Percentiles rank a stretch among this genome's conserved stretches.
Evolutionary conservation across 495 filamentous ascomycete genomes (phyloP).

Genomic region (Physcia stellaris): DNA sequence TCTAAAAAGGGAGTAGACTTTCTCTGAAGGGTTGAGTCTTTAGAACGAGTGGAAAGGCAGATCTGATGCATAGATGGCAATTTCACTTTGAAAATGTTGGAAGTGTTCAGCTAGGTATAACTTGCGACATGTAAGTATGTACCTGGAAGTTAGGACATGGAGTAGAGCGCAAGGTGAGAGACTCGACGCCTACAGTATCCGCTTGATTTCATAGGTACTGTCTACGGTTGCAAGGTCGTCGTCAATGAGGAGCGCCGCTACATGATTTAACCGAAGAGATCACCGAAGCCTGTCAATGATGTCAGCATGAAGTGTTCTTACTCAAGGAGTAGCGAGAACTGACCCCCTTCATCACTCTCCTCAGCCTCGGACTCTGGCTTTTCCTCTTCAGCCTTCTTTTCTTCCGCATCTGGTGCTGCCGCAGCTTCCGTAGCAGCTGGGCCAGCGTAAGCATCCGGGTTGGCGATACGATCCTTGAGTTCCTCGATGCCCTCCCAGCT

Average conservation of each 20-base stretch:
- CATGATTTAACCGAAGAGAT: constrained; percentile 39
- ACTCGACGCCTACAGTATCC: too few relatives aligned
- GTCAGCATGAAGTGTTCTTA: constrained; percentile 9
- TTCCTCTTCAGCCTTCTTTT: constrained; percentile 16
- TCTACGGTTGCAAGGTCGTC: background rate
- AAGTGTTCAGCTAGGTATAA: too few relatives aligned
- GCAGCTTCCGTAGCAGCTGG: constrained; percentile 45
- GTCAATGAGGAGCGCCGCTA: constrained; percentile 3
- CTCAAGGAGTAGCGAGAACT: background rate
- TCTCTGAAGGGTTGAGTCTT: too few relatives aligned
- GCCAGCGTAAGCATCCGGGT: constrained; percentile 89
- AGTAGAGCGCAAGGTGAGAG: too few relatives aligned
- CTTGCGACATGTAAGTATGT: too few relatives aligned
- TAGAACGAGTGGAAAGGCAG: background rate
- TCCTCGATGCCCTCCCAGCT: constrained; percentile 92
- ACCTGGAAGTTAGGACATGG: too few relatives aligned
- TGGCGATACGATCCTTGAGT: constrained; percentile 97
- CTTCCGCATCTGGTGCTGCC: constrained; percentile 35
- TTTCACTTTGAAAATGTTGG: too few relatives aligned
- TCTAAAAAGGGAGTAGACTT: constrained; percentile 1
- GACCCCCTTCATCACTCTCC: constrained; percentile 34
- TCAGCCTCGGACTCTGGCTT: constrained; percentile 27
- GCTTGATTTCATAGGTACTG: background rate
- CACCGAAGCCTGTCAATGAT: constrained; percentile 34
- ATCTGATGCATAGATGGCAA: too few relatives aligned